These are phyloP conservation scores for Penicillium sp. DNA, from an alignment of 2,329 filamentous ascomycete genomes.

Conservation along the genomic window DNA sequence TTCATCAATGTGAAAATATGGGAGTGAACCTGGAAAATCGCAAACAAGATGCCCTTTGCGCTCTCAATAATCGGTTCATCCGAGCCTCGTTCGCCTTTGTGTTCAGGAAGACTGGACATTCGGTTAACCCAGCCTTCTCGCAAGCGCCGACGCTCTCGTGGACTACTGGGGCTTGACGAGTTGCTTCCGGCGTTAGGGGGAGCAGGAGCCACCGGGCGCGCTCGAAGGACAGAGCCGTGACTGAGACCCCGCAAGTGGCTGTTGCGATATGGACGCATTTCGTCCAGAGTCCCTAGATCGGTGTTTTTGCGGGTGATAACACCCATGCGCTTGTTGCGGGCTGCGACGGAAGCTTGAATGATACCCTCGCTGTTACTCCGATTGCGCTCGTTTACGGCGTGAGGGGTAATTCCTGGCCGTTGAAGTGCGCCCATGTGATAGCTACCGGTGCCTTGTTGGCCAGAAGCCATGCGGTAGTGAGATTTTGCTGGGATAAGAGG, in stretches of 20 bases:
- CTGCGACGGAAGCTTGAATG: slow-evolving; percentile 46
- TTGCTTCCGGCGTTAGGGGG: slow-evolving; percentile 34
- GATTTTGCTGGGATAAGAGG: slow-evolving; percentile 79
- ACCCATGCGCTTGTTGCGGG: slow-evolving; percentile 59
- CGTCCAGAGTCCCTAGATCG: slow-evolving; percentile 54
- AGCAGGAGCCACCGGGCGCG: slow-evolving; percentile 30
- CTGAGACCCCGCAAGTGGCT: slow-evolving; percentile 58
- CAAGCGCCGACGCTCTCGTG: slow-evolving; percentile 41
- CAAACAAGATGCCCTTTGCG: slow-evolving; percentile 56
- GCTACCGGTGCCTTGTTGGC: slow-evolving; percentile 32
- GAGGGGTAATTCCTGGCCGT: slow-evolving; percentile 70
- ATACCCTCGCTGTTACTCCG: slow-evolving; percentile 63
- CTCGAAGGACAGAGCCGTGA: slow-evolving; percentile 53
- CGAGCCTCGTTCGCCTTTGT: slow-evolving; percentile 49
- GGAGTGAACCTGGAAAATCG: slow-evolving; percentile 52
- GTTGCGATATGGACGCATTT: slow-evolving; percentile 51
- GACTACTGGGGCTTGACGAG: slow-evolving; percentile 46
- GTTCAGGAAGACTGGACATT: slow-evolving; percentile 58
- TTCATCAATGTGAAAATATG: slow-evolving; percentile 48
- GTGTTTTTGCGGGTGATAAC: slow-evolving; percentile 58
- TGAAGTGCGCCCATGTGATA: slow-evolving; percentile 52
- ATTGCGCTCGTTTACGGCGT: slow-evolving; percentile 59
- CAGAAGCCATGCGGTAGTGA: slow-evolving; percentile 64
- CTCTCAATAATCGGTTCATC: slow-evolving; percentile 54
- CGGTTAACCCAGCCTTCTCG: slow-evolving; percentile 49